These are phyloP conservation scores for Vitis hybrid DNA, from an alignment of 177 flowering plant genomes.

Conservation along the genomic window DNA sequence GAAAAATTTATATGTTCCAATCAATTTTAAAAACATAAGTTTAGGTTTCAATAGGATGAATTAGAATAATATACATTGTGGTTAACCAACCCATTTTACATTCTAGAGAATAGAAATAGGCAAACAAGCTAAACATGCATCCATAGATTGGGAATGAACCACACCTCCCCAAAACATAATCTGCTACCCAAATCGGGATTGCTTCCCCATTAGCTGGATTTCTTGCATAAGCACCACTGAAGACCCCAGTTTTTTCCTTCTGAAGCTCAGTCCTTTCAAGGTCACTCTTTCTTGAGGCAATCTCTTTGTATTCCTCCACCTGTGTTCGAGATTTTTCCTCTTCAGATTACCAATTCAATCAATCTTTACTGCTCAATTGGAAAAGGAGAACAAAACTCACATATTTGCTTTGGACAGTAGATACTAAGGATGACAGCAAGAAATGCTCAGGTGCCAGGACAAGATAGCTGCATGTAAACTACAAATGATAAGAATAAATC, in stretches of 20 bases:
- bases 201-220: slow-evolving; percentile 85
- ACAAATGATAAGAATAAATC: slow-evolving; percentile 3
- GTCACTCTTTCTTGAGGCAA: slow-evolving; percentile 88
- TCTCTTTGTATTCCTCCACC: slow-evolving; percentile 90
- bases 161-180: slow-evolving; percentile 95
- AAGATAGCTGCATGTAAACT: slow-evolving; percentile 62
- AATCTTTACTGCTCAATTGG: slow-evolving; percentile 2
- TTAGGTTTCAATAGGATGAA: not conserved
- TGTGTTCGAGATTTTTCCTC: slow-evolving; percentile 34
- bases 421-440: slow-evolving; percentile 54
- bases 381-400: slow-evolving; percentile 41
- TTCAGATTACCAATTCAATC: slow-evolving; percentile 10
- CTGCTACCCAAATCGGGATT: slow-evolving; percentile 97
- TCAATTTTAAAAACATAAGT: not conserved
- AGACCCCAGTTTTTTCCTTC: slow-evolving; percentile 95
- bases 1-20: not conserved
- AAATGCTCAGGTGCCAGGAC: slow-evolving; percentile 94
- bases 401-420: slow-evolving; percentile 52
- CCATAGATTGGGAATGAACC: not conserved
- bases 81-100: not conserved
- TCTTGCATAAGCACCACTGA: slow-evolving; percentile 81
- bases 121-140: not conserved
- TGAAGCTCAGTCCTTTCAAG: slow-evolving; percentile 98
- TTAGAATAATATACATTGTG: not conserved
- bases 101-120: not conserved